Base-by-base conservation (phyloP, 2,329 filamentous ascomycete species). In the Teratosphaeria viscida region DNA sequence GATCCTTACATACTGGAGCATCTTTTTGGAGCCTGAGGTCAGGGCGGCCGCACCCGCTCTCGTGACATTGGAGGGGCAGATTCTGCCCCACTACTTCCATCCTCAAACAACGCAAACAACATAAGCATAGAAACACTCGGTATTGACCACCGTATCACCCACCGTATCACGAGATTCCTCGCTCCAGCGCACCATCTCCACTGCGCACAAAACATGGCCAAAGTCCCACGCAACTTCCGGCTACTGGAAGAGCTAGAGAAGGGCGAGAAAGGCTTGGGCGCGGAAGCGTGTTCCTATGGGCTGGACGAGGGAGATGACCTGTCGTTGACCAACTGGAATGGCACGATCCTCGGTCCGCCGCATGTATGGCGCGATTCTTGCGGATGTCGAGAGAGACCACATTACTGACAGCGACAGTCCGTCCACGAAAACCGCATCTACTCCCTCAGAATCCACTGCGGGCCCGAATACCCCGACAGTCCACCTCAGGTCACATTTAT, bases 351-450 rank as follows among this genome's bases (percentile, higher is more conserved):
- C 56, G 94, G 94, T 1, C 94, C 94, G 67, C 92, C 94, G 73
- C 92, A 97, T 75, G 94, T 96, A 81, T 16, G 53, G 27, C 53
- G 6, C 4, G 3, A 32, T 5, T 23, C 8, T 8, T 32, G 5
- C 2, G 7, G 29, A 32, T 5, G 4, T 32, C 29, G 29, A 32
- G 29, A 32, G 29, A 32, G 29, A 7, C 29, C 29, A 7, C 29
- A 32, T 32, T 5, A 32, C 7, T 32, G 3, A 53, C 11, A 12
- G 6, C 19, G 19, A 52, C 71, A 94, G 89, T 95, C 91, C 76
- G 91, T 87, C 63, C 92, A 97, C 74, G 94, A 99, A 81, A 99
- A 99, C 78, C 89, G 94, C 71, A 99, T 99, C 78, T 99, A 99
- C 82, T 95, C 90, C 67, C 83, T 99, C 70, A 95, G 92, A 77